A percentile compares a stretch with the other conserved stretches of the same genome.
These are phyloP conservation scores for Mortierella sp. DNA, from an alignment of 371 early-diverging fungal species.

Conservation along the genomic window DNA sequence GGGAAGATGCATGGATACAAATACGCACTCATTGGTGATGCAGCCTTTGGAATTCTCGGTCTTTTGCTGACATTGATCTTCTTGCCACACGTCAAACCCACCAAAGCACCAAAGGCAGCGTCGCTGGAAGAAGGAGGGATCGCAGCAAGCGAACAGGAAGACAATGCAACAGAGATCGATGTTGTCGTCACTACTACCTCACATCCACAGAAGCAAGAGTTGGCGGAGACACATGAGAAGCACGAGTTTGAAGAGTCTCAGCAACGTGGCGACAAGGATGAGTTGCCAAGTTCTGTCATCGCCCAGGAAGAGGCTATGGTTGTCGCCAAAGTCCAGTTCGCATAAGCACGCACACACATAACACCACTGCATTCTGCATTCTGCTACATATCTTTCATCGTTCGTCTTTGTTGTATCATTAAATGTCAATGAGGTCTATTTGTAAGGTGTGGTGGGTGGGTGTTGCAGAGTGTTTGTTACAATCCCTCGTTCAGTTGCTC, in stretches of 20 bases:
- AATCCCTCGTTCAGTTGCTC: conserved; percentile 33
- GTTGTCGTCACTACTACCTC: not conserved
- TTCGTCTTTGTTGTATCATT: too few relatives aligned
- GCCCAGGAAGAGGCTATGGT: conserved; percentile 8
- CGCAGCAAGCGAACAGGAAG: conserved; percentile 8
- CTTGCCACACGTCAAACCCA: conserved; percentile 39
- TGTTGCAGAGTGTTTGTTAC: too few relatives aligned
- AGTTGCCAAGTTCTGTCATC: not conserved
- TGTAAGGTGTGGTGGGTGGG: too few relatives aligned
- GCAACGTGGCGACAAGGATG: conserved; percentile 1
- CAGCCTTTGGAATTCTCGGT: conserved; percentile 23
- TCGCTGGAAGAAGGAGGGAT: conserved; percentile 42
- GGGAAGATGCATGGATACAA: conserved; percentile 46
- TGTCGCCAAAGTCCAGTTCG: conserved; percentile 16
- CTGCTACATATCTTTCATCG: not conserved
- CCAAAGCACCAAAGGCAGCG: not conserved
- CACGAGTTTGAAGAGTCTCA: conserved; percentile 7
- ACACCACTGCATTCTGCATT: not conserved
- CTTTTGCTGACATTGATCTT: conserved; percentile 27
- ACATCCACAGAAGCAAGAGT: conserved; percentile 7
- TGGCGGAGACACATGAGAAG: not conserved
- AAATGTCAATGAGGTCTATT: too few relatives aligned
- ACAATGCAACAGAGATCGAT: conserved; percentile 2
- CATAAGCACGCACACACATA: not conserved
- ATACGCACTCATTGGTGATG: conserved; percentile 31